A percentile compares a stretch with the other conserved stretches of the same genome.
Evolutionary conservation across 129 eudicot species (phyloP).

Genomic region (Arctium lappa): DNA sequence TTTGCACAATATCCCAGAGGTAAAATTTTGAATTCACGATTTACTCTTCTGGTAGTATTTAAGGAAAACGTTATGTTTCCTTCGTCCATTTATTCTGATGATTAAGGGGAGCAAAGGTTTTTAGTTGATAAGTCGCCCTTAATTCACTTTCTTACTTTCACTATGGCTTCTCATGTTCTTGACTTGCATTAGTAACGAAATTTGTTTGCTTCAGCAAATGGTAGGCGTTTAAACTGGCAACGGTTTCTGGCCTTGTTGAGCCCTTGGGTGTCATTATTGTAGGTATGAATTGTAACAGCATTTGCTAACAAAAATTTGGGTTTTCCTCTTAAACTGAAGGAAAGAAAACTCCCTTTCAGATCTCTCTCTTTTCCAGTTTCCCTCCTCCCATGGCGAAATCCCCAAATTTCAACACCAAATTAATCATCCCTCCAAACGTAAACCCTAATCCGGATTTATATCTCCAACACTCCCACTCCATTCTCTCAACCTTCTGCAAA

Average conservation of each 20-base stretch:
- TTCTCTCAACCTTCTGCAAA: neutral
- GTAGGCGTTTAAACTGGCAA: constrained; percentile 96
- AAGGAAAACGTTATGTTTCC: neutral
- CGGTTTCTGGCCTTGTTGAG: constrained; percentile 94
- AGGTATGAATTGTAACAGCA: constrained; percentile 44
- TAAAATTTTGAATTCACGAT: constrained; percentile 16
- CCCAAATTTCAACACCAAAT: constrained; percentile 15
- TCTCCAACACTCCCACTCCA: neutral
- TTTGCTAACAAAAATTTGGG: neutral
- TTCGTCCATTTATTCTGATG: neutral
- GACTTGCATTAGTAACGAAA: neutral
- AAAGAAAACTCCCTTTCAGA: too few relatives aligned
- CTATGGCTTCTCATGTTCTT: neutral
- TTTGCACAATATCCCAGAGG: constrained; percentile 99
- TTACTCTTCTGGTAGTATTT: neutral
- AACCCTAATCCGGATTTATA: neutral
- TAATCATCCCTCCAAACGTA: neutral
- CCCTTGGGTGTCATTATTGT: constrained; percentile 95
- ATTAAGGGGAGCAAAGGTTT: neutral
- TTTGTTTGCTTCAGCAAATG: constrained; percentile 71
- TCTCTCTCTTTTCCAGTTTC: neutral
- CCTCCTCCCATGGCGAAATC: neutral
- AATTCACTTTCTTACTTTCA: neutral
- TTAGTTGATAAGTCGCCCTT: neutral
- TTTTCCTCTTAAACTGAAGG: too few relatives aligned